Base-by-base conservation (phyloP, 2,329 filamentous ascomycete species). In the Apiospora aurea region DNA sequence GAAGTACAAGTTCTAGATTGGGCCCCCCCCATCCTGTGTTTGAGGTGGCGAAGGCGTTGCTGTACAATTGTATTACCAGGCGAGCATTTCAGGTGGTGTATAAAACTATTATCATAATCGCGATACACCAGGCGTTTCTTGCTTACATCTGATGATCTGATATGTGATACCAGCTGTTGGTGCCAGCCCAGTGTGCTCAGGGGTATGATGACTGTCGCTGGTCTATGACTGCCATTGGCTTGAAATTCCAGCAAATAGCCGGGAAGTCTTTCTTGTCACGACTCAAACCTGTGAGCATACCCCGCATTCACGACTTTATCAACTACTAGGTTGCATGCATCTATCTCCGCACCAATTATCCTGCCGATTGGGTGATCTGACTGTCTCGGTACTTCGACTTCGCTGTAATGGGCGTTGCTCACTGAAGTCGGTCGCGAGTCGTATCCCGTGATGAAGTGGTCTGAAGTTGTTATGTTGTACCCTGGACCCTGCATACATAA, bases 1-100 rank as follows among this genome's bases (percentile, higher is more conserved):
- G 80, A 88, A 87, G 79, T 87, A 88, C 75, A 82, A 83, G 76
- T 87, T 86, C 72, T 88, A 82, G 75, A 57, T 34, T 24, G 38
- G 41, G 14, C 16, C 13, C 29, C 13, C 29, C 26, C 34, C 6
- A 5, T 38, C 34, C 34, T 34, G 18, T 38, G 66, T 29, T 29
- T 18, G 5, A 46, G 38, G 26, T 5, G 26, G 64, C 21, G 2
- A 64, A 5, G 57, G 57, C 57, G 57, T 64, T 64, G 57, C 21
- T 64, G 57, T 64, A n/a, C 57, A 34, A n/a, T 64, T 64, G 57
- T 64, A 64, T 64, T 64, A 41, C 41, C 57, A 64, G 57, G 57
- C 57, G 18, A 41, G 34, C 34, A 64, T 41, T 64, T 64, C 21
- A 64, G 29, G 10, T 29, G 51, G 24, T 41, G 57, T 64, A 64